A percentile compares a stretch with the other conserved stretches of the same genome.
phyloP scores from a whole-genome alignment of 2,329 filamentous ascomycete genomes.

The Neofusicoccum kwambonambiense region DNA sequence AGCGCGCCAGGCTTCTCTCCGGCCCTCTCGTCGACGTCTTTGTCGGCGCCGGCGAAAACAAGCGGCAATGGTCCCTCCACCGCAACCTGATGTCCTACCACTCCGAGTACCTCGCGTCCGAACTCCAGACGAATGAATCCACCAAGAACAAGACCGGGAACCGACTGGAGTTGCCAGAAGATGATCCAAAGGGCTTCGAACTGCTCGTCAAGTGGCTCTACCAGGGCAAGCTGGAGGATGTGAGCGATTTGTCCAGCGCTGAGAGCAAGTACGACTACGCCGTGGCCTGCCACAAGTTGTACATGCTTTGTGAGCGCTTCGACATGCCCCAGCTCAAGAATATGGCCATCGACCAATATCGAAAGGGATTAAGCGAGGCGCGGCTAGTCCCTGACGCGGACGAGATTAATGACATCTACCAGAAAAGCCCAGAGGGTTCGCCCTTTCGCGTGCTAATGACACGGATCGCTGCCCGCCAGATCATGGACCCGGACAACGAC shows the following conservation, averaged over 20 bases:
- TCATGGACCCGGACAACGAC: slow-evolving; percentile 55
- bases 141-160: slow-evolving; percentile 37
- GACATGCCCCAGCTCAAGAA: slow-evolving; percentile 53
- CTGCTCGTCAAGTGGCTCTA: slow-evolving; percentile 58
- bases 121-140: slow-evolving; percentile 37
- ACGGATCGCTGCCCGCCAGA: slow-evolving; percentile 55
- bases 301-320: slow-evolving; percentile 53
- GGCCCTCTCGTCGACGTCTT: slow-evolving; percentile 53
- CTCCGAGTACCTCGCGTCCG: slow-evolving; percentile 45
- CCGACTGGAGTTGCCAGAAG: slow-evolving; percentile 48
- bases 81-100: slow-evolving; percentile 54
- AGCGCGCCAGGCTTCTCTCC: slow-evolving; percentile 52
- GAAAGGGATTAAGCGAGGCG: slow-evolving; percentile 49
- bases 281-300: slow-evolving; percentile 54
- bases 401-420: slow-evolving; percentile 56
- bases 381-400: slow-evolving; percentile 54
- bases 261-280: slow-evolving; percentile 55
- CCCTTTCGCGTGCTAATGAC: slow-evolving; percentile 53
- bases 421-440: slow-evolving; percentile 43
- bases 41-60: slow-evolving; percentile 44
- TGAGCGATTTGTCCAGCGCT: slow-evolving; percentile 44
- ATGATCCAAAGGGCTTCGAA: slow-evolving; percentile 54
- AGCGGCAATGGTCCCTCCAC: slow-evolving; percentile 52
- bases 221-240: slow-evolving; percentile 53
- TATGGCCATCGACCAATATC: slow-evolving; percentile 55